These are phyloP conservation scores for Candida endomychidarum DNA, from an alignment of 805 yeast genomes.

Conservation along the genomic window DNA sequence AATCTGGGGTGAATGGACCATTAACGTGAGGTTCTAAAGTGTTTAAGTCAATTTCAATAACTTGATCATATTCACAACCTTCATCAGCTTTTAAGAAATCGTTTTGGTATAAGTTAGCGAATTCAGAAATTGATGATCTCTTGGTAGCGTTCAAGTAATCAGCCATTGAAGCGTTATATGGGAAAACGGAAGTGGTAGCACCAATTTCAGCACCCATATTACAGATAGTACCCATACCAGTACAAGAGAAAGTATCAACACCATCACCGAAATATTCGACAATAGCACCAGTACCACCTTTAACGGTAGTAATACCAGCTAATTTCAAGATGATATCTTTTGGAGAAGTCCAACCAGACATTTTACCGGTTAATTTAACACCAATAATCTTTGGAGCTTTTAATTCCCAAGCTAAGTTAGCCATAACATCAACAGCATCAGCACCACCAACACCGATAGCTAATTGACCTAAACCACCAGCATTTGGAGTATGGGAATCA, in stretches of 20 bases:
- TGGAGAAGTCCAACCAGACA: conserved; percentile 96
- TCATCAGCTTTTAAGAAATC: conserved; percentile 80
- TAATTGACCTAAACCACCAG: conserved; percentile 97
- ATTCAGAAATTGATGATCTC: conserved; percentile 80
- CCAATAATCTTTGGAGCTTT: conserved; percentile 96
- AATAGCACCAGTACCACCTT: conserved; percentile 97
- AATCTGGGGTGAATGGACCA: conserved; percentile 98
- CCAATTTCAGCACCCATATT: conserved; percentile 99
- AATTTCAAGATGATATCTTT: conserved; percentile 91
- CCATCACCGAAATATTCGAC: conserved; percentile 97
- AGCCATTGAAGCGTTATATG: conserved; percentile 87
- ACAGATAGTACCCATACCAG: conserved; percentile 99
- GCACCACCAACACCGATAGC: conserved; percentile 99
- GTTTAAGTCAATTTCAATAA: conserved; percentile 85
- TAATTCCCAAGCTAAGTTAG: conserved; percentile 94
- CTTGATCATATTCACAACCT: conserved; percentile 91
- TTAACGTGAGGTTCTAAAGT: conserved; percentile 93
- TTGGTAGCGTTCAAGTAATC: conserved; percentile 85
- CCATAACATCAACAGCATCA: conserved; percentile 96
- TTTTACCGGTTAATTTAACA: conserved; percentile 87
- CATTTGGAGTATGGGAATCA: conserved; percentile 97
- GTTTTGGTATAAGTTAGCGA: conserved; percentile 65
- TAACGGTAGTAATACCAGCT: conserved; percentile 92
- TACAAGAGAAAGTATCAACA: conserved; percentile 86
- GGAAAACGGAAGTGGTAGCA: conserved; percentile 97